These are phyloP conservation scores for Nemania abortiva DNA, from an alignment of 2,329 filamentous ascomycete species.

Conservation along the genomic window DNA sequence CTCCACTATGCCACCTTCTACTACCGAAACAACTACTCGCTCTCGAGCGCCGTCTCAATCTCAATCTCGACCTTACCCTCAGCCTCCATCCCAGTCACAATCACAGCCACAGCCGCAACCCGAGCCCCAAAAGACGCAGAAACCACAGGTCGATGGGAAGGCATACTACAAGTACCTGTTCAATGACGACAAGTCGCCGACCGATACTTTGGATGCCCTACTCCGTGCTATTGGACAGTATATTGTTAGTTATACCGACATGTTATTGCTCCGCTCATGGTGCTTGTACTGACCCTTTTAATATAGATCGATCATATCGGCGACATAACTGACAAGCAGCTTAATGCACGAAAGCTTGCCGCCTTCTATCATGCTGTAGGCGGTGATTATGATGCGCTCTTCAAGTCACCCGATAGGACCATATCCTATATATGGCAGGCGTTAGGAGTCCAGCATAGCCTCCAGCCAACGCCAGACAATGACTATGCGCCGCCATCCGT, in stretches of 20 bases:
- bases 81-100: constrained; percentile 25
- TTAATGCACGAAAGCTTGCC: constrained; percentile 78
- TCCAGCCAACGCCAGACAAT: constrained; percentile 77
- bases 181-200: constrained; percentile 74
- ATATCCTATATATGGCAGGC: constrained; percentile 95
- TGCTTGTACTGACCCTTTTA: constrained; percentile 26
- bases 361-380: constrained; percentile 81
- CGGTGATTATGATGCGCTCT: constrained; percentile 82
- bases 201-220: constrained; percentile 74
- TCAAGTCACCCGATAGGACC: constrained; percentile 77
- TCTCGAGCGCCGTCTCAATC: constrained; percentile 32
- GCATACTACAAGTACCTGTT: constrained; percentile 76
- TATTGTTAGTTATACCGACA: constrained; percentile 69
- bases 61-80: constrained; percentile 26
- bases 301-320: constrained; percentile 69
- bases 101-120: constrained; percentile 31
- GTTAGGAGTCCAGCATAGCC: constrained; percentile 87
- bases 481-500: constrained; percentile 81
- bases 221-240: constrained; percentile 75
- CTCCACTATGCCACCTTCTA: constrained; percentile 34
- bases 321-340: constrained; percentile 63
- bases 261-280: not conserved
- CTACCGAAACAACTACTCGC: constrained; percentile 31
- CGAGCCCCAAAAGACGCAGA: constrained; percentile 29
- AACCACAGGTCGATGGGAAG: constrained; percentile 47